phyloP scores from a whole-genome alignment of 2,329 filamentous ascomycete species.

The Cladosporium oxysporum region DNA sequence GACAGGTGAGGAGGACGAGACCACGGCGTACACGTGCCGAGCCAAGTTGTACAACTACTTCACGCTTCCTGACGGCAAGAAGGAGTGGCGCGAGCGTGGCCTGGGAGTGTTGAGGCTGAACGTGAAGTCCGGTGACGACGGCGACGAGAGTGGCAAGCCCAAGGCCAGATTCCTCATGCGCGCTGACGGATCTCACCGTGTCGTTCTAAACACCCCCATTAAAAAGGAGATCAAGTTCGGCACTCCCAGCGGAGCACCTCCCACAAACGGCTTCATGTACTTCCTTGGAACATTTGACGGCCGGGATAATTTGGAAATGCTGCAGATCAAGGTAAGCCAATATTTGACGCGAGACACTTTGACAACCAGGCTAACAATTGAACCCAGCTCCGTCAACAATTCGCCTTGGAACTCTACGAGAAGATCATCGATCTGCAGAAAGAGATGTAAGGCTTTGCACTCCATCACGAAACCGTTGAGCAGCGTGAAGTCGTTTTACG shows the following conservation, averaged over 20 bases:
- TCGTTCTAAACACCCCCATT: constrained; percentile 83
- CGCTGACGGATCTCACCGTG: constrained; percentile 82
- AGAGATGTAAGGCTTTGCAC: constrained; percentile 34
- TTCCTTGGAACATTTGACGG: constrained; percentile 61
- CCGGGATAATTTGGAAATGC: constrained; percentile 51
- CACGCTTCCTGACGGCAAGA: constrained; percentile 45
- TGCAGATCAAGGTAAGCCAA: constrained; percentile 58
- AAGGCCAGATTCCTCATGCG: constrained; percentile 80
- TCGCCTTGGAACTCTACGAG: constrained; percentile 50
- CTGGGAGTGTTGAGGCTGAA: constrained; percentile 84
- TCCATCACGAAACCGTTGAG: background rate
- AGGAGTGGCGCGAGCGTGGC: constrained; percentile 87
- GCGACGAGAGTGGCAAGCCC: constrained; percentile 51
- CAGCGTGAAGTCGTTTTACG: background rate
- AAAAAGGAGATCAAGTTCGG: constrained; percentile 78
- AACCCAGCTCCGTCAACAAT: constrained; percentile 44
- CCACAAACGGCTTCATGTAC: constrained; percentile 69
- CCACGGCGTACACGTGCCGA: constrained; percentile 71
- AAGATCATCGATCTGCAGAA: constrained; percentile 45
- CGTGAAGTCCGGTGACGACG: constrained; percentile 60
- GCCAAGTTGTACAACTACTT: constrained; percentile 83
- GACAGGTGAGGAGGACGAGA: constrained; percentile 84
- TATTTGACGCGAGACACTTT: constrained; percentile 40
- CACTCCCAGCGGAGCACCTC: constrained; percentile 61
- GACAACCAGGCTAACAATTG: constrained; percentile 29